A percentile compares a stretch with the other conserved stretches of the same genome.
These are phyloP conservation scores for Ophiocordyceps australis DNA, from an alignment of 2,329 filamentous ascomycete species.

Conservation along the genomic window DNA sequence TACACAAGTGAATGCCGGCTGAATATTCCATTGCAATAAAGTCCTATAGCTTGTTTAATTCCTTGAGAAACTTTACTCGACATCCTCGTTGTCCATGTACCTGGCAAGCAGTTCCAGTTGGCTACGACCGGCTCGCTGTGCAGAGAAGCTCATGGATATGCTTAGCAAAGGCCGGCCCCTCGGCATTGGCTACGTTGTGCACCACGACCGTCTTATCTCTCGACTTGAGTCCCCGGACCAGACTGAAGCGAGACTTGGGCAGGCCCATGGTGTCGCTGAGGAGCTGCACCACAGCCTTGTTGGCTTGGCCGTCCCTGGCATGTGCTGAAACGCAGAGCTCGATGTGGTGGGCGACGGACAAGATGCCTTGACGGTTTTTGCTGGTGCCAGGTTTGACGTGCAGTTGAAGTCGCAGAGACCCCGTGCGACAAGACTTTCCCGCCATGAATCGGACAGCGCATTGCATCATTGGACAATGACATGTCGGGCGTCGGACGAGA, in stretches of 20 bases:
- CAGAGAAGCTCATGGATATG: slow-evolving; percentile 10
- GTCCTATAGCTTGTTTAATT: neutral
- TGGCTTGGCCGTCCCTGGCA: slow-evolving; percentile 49
- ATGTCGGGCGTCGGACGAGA: no score
- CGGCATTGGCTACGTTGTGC: slow-evolving; percentile 13
- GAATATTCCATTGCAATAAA: slow-evolving; percentile 1
- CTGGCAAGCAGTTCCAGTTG: no score
- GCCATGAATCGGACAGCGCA: slow-evolving; percentile 27
- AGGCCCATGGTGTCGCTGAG: slow-evolving; percentile 41
- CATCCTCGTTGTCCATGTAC: no score
- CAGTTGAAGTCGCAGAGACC: slow-evolving; percentile 46
- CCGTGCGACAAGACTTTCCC: no score
- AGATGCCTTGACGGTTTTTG: slow-evolving; percentile 41
- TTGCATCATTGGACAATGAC: no score
- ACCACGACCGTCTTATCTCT: slow-evolving; percentile 42
- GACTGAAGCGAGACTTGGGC: slow-evolving; percentile 43
- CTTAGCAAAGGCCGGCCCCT: slow-evolving; percentile 9
- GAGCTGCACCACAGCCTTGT: slow-evolving; percentile 44
- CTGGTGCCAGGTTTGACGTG: slow-evolving; percentile 49
- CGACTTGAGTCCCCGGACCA: slow-evolving; percentile 45
- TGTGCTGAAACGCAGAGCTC: slow-evolving; percentile 49
- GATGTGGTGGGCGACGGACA: slow-evolving; percentile 34
- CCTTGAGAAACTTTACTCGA: neutral
- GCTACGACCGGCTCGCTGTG: slow-evolving; percentile 9
- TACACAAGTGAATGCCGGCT: no score